Evolutionary conservation across 345 rosid genomes (phyloP).

Genomic region (Diplotaxis tenuifolia): DNA sequence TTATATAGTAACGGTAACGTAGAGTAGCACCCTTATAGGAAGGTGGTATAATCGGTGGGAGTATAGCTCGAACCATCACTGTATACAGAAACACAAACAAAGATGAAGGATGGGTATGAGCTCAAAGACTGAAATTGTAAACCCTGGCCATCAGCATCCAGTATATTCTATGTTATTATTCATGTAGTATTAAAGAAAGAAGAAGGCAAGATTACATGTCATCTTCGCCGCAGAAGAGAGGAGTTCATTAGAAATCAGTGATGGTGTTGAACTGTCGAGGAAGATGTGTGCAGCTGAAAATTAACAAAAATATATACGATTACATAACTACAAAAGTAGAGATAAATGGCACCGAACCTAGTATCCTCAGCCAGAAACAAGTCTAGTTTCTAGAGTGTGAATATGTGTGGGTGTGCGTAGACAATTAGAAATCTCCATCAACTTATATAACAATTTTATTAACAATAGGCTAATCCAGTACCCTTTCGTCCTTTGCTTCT

Average conservation of each 20-base stretch:
- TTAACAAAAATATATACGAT: constrained; percentile 2
- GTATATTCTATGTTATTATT: constrained; percentile 5
- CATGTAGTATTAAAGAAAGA: constrained; percentile 18
- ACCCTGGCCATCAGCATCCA: constrained; percentile 7
- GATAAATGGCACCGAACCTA: not conserved
- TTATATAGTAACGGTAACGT: constrained; percentile 81
- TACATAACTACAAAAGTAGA: constrained; percentile 8
- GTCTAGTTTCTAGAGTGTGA: not conserved
- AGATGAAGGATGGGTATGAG: constrained; percentile 23
- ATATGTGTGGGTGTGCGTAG: not conserved
- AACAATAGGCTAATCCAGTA: constrained; percentile 25
- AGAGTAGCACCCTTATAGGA: constrained; percentile 81
- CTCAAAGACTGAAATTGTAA: constrained; percentile 13
- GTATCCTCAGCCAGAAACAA: not conserved
- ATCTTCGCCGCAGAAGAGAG: constrained; percentile 63
- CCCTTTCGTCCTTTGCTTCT: constrained; percentile 75
- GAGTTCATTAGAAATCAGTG: constrained; percentile 62
- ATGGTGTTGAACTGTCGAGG: constrained; percentile 61
- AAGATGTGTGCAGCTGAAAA: constrained; percentile 81
- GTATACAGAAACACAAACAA: constrained; percentile 33
- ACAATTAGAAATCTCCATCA: constrained; percentile 1
- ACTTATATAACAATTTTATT: constrained; percentile 10
- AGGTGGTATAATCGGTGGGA: constrained; percentile 75
- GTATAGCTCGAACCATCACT: constrained; percentile 69
- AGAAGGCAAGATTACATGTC: constrained; percentile 53